Base-by-base conservation (phyloP, 805 yeast genomes). In the Starmerella stellata region DNA sequence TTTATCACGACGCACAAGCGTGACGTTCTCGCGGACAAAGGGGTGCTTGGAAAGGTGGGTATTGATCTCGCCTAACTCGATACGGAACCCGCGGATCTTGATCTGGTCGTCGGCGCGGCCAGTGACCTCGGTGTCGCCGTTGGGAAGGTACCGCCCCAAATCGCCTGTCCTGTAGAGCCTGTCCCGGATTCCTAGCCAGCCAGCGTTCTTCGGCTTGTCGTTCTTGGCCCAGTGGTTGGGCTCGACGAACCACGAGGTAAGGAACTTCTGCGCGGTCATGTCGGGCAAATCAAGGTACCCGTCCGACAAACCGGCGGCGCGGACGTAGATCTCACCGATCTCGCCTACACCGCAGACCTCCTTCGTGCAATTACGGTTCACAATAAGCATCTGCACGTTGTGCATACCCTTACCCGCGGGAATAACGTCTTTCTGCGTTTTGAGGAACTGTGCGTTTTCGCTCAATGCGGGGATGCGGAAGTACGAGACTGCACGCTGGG, bases 51-150 rank as follows among this genome's bases (percentile, higher is more conserved):
- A 83, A 44, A 90, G 71, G 56, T 90, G 94, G 14, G 98, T 90
- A 58, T 90, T 96, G 55, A 90, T 92, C 61, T 90, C 99, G 43
- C 99, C 99, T 40, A 90, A 67, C 62, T 90, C 99, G 46, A 90
- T 92, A 62, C 99, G 74, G 72, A 90, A 92, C 2, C 99, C 99
- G 63, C 99, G 75, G 49, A 90, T 90, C 60, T 90, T 90, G 44
- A 90, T 95, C 60, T 90, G 99, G 56, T 87, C 96, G 62, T 90
- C 99, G 21, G 98, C 98, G 58, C 99, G 74, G 43, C 99, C 99
- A 56, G 93, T 78, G 59, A 95, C 87, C 64, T 90, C 99, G 50
- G 90, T 83, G 62, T 90, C 81, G 41, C 98, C 99, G 54, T 85
- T 95, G 5, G 96, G 95, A 42, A 85, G 64, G 57, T 92, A 90